A percentile compares a stretch with the other conserved stretches of the same genome.
phyloP scores from a whole-genome alignment of 306 rosid genomes.

The Lathyrus tuberosus region DNA sequence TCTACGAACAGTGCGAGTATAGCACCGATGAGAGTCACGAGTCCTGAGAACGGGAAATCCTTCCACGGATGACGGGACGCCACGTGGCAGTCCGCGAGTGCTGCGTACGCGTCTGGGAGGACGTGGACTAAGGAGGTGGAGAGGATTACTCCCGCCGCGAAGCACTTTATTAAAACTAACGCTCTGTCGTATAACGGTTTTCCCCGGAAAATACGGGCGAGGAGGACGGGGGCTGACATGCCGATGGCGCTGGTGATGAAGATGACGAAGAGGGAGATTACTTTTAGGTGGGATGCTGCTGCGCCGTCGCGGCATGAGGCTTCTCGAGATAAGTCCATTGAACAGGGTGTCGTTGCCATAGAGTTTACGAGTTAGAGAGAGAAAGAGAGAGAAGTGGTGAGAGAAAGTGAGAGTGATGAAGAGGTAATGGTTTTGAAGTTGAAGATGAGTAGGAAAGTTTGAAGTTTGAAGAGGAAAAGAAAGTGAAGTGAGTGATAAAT shows the following conservation, averaged over 20 bases:
- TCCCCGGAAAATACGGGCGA: constrained; percentile 77
- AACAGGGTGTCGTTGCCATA: constrained; percentile 54
- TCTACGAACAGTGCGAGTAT: constrained; percentile 72
- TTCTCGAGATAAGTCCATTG: constrained; percentile 46
- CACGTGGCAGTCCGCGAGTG: constrained; percentile 85
- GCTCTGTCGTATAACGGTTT: constrained; percentile 81
- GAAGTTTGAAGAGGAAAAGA: neutral
- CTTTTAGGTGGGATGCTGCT: constrained; percentile 73
- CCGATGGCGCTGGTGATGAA: constrained; percentile 76
- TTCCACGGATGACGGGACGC: constrained; percentile 82
- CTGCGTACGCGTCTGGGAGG: constrained; percentile 84
- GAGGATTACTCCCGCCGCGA: constrained; percentile 96
- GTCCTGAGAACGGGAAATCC: constrained; percentile 88
- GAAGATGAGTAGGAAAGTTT: neutral
- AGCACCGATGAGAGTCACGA: constrained; percentile 74
- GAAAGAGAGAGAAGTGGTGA: neutral
- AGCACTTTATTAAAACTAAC: constrained; percentile 68
- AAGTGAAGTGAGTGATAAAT: constrained; percentile 19
- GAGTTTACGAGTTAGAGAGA: neutral
- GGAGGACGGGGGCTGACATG: constrained; percentile 69
- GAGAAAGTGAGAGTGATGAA: neutral
- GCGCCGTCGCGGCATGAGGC: constrained; percentile 59
- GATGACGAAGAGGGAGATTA: constrained; percentile 65
- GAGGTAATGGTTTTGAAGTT: constrained; percentile 5
- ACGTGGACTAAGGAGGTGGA: constrained; percentile 97